Evolutionary conservation across 495 filamentous ascomycete genomes (phyloP).

Genomic region (Trypethelium eluteriae): DNA sequence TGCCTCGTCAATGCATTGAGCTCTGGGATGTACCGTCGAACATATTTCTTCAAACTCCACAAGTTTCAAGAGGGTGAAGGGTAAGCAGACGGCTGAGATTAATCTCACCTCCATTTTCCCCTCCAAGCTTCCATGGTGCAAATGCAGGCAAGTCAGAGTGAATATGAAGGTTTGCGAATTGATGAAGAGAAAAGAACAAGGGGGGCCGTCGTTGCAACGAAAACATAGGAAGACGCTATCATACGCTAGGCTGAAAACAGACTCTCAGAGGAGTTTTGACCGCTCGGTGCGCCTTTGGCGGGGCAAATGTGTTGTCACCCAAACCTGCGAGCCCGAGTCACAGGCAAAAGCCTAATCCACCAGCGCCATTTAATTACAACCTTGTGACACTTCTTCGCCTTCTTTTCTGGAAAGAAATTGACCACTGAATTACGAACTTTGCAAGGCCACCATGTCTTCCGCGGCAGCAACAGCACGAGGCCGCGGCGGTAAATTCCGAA

Average conservation of each 20-base stretch:
- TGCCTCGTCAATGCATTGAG: background rate
- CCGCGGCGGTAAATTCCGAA: slow-evolving; percentile 87
- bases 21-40: slow-evolving; percentile 22
- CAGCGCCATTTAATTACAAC: background rate
- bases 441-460: background rate
- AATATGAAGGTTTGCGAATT: slow-evolving; percentile 69
- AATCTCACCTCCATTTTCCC: slow-evolving; percentile 73
- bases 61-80: slow-evolving; percentile 21
- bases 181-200: slow-evolving; percentile 43
- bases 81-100: slow-evolving; percentile 31
- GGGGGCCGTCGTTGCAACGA: slow-evolving; percentile 11
- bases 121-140: slow-evolving; percentile 55
- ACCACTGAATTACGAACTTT: too few species aligned
- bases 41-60: slow-evolving; percentile 30
- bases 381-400: background rate
- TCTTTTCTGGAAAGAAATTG: background rate
- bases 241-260: slow-evolving; percentile 11
- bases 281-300: slow-evolving; percentile 17
- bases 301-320: slow-evolving; percentile 8
- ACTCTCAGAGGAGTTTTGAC: slow-evolving; percentile 1
- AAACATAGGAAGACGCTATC: background rate
- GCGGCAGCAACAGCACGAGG: slow-evolving; percentile 45
- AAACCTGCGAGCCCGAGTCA: background rate
- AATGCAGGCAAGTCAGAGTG: slow-evolving; percentile 61
- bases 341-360: background rate